Base-by-base conservation (phyloP, 441 rosid genomes). In the Croton setiger region DNA sequence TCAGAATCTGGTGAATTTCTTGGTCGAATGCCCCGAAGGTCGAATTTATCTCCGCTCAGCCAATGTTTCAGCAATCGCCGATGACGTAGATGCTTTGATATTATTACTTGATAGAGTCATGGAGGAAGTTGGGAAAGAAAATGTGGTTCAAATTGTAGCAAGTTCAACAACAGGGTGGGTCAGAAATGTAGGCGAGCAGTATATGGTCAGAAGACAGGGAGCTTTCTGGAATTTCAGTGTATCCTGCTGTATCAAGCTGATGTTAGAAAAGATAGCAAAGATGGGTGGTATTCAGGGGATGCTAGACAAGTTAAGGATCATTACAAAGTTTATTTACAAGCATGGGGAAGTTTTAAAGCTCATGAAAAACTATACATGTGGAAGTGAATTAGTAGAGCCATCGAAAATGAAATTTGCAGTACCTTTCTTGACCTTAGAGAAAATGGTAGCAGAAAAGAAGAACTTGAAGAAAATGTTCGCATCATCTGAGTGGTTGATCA, bases 241-340 rank as follows among this genome's bases (percentile, higher is more conserved):
- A 37, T 83, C 90, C 20, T 83, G 80, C 27, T 88, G 87, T 74
- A 75, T 86, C 9, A 80, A 81, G 75, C 82, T 83, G 58, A 80
- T 89, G 81, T 72, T 87, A 23, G 75, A 71, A 60, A 76, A 75
- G 55, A 74, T 86, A 11, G 79, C 73, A 13, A 69, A 20, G 37
- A 58, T 78, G 65, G 72, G 45, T 58, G 63, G 73, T 7, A 52
- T 77, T 43, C 68, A 35, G 65, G 75, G 51, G 45, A 63, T 76
- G 61, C 33, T 82, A 69, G 76, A 76, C 3, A 77, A 77, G 33
- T 82, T 79, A 53, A 81, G 70, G 74, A 44, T 31, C 27, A 63
- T 87, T 10, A 69, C 75, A 48, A 81, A 66, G 63, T 82, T 85
- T 78, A 75, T 86, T 71, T 77, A 81, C 59, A 76, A 69, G 57